Evolutionary conservation across 805 yeast genomes (phyloP), one percentile per base, ranked within the genome.

Genomic region (Wickerhamomyces canadensis): DNA sequence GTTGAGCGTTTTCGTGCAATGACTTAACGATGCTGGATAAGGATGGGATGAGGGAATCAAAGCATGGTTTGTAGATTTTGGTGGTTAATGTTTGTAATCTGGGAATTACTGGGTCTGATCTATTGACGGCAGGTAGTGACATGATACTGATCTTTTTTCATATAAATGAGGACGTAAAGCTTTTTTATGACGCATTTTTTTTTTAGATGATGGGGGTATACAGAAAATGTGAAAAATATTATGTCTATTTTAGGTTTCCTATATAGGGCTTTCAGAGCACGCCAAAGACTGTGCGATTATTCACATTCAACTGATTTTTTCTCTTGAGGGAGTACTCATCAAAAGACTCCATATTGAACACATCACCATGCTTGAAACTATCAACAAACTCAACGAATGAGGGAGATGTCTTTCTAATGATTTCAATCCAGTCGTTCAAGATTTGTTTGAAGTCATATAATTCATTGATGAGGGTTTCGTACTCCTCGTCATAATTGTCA

Each of bases 61-160:
- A 48, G 9, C 43, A 36, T 3, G 39, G 26, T 1, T 40, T 32
- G 31, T 48, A 48, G 6, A 48, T 31, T 5, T 27, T 16, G 19
- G 21, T 23, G 3, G 47, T 43, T 1, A 44, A 36, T 4, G n/a
- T n/a, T 12, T 44, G 25, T 1, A 48, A 34, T 12, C 31, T 27
- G 1, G 33, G 40, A 5, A 48, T 36, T 3, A 36, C 34, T 3
- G 47, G 41, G 24, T 45, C 49, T 1, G 29, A 9, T n/a, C n/a
- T n/a, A 34, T 43, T 45, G 3, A 45, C 41, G 4, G 49, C 44
- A 10, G 45, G 46, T 6, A 41, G 37, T 4, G 48, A 39, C 52
- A 47, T 44, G 16, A 27, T 25, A 21, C 10, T 21, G 7, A 21
- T 10, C 10, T 7, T 21, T 7, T 21, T 21, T 21, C 7, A 10